Evolutionary conservation across 768 basidiomycete genomes (phyloP), one percentile per base, ranked within the genome.

Genomic region (Terana coerulea): DNA sequence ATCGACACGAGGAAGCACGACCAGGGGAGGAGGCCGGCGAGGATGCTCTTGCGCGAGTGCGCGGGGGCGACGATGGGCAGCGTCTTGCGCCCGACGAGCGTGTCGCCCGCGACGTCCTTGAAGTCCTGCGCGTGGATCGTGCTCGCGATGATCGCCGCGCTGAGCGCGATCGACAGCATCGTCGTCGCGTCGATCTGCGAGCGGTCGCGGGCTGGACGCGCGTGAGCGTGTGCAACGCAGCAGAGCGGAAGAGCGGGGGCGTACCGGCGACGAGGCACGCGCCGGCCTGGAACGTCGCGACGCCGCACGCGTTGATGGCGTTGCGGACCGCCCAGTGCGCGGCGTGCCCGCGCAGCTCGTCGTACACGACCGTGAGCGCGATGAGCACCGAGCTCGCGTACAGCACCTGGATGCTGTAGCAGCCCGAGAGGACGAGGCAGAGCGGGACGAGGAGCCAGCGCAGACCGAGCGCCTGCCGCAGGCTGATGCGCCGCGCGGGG

Each of bases 101-200:
- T 57, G 43, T 78, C 78, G 0, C 77, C 77, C n/a, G 65, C 63
- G 12, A 69, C 57, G 47, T 79, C 78, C 25, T 72, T 66, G 51
- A 74, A 79, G 51, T 79, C 78, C 59, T 77, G 74, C 2, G 74
- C 70, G 21, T 78, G 76, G 10, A 77, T 72, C 3, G 76, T 78
- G 0, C 75, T 75, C 1, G 70, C 58, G 30, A 77, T 67, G 14
- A 76, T 69, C 0, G 65, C 64, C 5, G 68, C 63, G 22, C 71
- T 74, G 41, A 73, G 51, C 35, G 63, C 62, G 29, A 72, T 54
- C 0, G 75, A 67, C 5, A 67, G 51, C 3, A 22, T 22, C n/a
- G 52, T 12, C 1, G 37, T 15, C 12, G 5, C 10, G 8, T 30
- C 44, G n/a, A 28, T 48, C 9, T 55, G 49, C 29, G 57, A 58